Conservation (phyloP, 192 early-diverging fungal genomes). For the Entrophospora sp. region DNA sequence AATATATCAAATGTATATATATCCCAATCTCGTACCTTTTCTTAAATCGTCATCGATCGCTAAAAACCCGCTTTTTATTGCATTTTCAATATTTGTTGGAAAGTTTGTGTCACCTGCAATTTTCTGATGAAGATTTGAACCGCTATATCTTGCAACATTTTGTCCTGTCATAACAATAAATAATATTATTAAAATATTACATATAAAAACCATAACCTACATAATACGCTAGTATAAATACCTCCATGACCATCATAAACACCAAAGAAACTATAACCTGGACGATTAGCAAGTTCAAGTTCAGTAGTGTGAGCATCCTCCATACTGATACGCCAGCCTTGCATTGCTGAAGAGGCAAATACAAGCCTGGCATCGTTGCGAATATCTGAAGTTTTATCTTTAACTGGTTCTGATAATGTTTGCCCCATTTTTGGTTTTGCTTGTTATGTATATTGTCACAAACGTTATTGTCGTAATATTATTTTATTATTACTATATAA, state of each 20-base stretch:
- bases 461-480: too few species aligned
- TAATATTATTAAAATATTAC: background rate
- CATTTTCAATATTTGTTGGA: constrained; percentile 55
- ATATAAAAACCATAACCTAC: background rate
- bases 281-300: constrained; percentile 55
- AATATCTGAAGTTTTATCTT: constrained; percentile 71
- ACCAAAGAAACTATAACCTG: constrained; percentile 74
- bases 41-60: constrained; percentile 68
- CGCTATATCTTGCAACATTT: constrained; percentile 76
- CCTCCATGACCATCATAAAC: constrained; percentile 96
- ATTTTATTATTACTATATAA: too few species aligned
- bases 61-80: constrained; percentile 81
- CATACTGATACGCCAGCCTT: constrained; percentile 97
- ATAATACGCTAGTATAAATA: too few species aligned
- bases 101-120: constrained; percentile 66
- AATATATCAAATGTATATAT: background rate
- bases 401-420: constrained; percentile 87
- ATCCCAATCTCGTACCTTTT: constrained; percentile 42
- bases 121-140: constrained; percentile 62
- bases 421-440: constrained; percentile 94
- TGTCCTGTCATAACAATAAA: constrained; percentile 36
- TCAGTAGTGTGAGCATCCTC: constrained; percentile 96
- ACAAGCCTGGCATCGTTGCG: constrained; percentile 67
- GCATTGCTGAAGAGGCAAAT: constrained; percentile 88
- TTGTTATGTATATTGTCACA: too few species aligned